Percentiles rank a stretch among this genome's conserved stretches.
Conservation (phyloP, 495 filamentous ascomycete genomes). For the Tetracladium setigerum region DNA sequence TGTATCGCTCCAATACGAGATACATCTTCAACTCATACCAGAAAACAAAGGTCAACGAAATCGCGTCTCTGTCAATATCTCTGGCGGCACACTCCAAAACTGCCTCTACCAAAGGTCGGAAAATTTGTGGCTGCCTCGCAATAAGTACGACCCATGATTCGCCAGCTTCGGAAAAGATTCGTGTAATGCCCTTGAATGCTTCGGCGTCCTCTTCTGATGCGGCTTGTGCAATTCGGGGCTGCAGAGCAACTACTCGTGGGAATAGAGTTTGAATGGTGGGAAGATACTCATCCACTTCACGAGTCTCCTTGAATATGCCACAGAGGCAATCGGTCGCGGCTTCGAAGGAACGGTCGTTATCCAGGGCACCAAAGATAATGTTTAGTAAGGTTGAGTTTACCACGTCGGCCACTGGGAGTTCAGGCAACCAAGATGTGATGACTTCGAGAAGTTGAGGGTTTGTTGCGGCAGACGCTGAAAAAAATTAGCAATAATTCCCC, state of each 20-base stretch:
- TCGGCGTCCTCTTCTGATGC: conserved; percentile 80
- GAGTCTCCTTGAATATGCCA: conserved; percentile 84
- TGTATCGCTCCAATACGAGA: conserved; percentile 79
- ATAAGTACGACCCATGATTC: conserved; percentile 90
- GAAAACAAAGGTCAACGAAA: conserved; percentile 88
- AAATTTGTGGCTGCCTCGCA: conserved; percentile 71
- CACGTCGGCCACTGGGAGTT: conserved; percentile 76
- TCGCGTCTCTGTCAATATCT: conserved; percentile 82
- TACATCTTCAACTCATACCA: conserved; percentile 99
- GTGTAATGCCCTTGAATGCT: conserved; percentile 76
- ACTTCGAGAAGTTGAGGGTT: conserved; percentile 91
- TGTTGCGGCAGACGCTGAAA: conserved; percentile 55
- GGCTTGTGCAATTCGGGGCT: conserved; percentile 67
- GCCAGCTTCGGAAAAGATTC: conserved; percentile 87
- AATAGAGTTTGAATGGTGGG: conserved; percentile 77
- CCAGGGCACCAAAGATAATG: conserved; percentile 68
- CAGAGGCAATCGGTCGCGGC: conserved; percentile 90
- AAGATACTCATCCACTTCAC: conserved; percentile 83
- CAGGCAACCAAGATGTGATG: conserved; percentile 91
- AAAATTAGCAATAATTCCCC: conserved; percentile 15
- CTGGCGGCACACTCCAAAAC: conserved; percentile 82
- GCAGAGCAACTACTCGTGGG: conserved; percentile 70
- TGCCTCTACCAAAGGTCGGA: conserved; percentile 80
- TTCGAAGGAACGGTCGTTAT: conserved; percentile 69
- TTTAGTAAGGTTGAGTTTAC: conserved; percentile 81